Conservation (phyloP, 1,139 yeast species). For the Diutina mesorugosa region DNA sequence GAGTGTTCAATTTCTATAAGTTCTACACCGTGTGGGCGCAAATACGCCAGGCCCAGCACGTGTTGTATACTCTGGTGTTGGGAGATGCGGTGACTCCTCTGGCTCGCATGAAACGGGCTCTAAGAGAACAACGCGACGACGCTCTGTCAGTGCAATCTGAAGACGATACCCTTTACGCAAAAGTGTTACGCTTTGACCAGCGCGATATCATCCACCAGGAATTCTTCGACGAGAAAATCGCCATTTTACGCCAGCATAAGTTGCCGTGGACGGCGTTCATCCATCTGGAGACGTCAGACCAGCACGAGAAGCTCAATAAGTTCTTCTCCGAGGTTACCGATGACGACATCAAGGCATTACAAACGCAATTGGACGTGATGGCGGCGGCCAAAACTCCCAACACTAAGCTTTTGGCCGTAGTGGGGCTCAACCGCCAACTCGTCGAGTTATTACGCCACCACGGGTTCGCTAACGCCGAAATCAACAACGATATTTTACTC, state of each 20-base stretch:
- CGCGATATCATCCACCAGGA: conserved; percentile 25
- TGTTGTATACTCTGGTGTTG: conserved; percentile 15
- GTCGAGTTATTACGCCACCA: conserved; percentile 6
- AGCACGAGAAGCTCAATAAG: background rate
- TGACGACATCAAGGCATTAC: background rate
- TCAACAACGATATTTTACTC: conserved; percentile 27
- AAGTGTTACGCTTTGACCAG: conserved; percentile 27
- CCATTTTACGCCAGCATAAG: conserved; percentile 12
- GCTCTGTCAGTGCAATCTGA: conserved; percentile 11
- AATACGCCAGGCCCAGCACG: conserved; percentile 22
- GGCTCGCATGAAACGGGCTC: background rate
- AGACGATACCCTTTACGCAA: conserved; percentile 22
- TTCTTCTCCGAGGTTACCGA: background rate
- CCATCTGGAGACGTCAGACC: background rate
- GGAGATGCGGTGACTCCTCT: background rate
- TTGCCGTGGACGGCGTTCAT: conserved; percentile 12
- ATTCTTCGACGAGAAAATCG: conserved; percentile 22
- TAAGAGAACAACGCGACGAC: background rate
- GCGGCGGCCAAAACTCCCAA: background rate
- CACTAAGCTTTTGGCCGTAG: background rate
- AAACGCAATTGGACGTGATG: background rate
- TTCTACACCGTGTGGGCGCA: conserved; percentile 19
- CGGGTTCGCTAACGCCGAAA: conserved; percentile 10
- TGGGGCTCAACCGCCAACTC: background rate
- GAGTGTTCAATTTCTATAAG: conserved; percentile 30